These are phyloP conservation scores for Bacidia rubella DNA, from an alignment of 495 filamentous ascomycete genomes.

Conservation along the genomic window DNA sequence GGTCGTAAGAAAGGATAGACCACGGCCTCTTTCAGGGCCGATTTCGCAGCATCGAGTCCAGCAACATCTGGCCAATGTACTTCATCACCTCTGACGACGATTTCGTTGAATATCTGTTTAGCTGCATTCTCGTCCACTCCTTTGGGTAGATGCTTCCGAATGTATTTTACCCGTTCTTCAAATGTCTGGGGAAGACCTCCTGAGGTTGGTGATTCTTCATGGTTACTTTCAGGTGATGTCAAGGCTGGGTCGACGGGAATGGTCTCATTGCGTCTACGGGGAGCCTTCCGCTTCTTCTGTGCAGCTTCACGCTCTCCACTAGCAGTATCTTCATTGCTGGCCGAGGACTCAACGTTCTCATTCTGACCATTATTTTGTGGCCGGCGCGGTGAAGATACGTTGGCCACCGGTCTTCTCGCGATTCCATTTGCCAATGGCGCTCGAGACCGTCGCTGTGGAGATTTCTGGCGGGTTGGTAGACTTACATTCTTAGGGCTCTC, in stretches of 20 bases:
- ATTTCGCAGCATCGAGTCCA: slow-evolving; percentile 80
- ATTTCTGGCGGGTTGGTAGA: slow-evolving; percentile 16
- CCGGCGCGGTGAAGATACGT: slow-evolving; percentile 21
- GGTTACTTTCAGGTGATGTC: slow-evolving; percentile 30
- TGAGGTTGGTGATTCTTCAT: slow-evolving; percentile 30
- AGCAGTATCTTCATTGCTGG: slow-evolving; percentile 26
- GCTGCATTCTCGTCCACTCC: slow-evolving; percentile 73
- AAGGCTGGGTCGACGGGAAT: slow-evolving; percentile 13
- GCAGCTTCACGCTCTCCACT: slow-evolving; percentile 25
- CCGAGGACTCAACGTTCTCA: slow-evolving; percentile 22
- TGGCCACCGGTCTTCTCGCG: slow-evolving; percentile 17
- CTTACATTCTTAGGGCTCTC: slow-evolving; percentile 9
- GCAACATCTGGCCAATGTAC: slow-evolving; percentile 94
- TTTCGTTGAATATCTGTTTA: slow-evolving; percentile 88
- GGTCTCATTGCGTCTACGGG: slow-evolving; percentile 13
- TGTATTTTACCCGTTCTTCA: slow-evolving; percentile 39
- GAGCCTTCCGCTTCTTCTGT: slow-evolving; percentile 19
- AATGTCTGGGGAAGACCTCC: slow-evolving; percentile 27
- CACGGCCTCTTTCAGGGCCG: slow-evolving; percentile 85
- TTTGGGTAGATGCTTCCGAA: slow-evolving; percentile 63
- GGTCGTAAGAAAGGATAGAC: slow-evolving; percentile 96
- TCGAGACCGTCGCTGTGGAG: slow-evolving; percentile 11
- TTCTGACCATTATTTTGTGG: slow-evolving; percentile 14
- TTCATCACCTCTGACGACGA: slow-evolving; percentile 86
- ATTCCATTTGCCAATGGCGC: slow-evolving; percentile 7